Evolutionary conservation across 768 basidiomycete genomes (phyloP).

Genomic region (Auricularia sp.): DNA sequence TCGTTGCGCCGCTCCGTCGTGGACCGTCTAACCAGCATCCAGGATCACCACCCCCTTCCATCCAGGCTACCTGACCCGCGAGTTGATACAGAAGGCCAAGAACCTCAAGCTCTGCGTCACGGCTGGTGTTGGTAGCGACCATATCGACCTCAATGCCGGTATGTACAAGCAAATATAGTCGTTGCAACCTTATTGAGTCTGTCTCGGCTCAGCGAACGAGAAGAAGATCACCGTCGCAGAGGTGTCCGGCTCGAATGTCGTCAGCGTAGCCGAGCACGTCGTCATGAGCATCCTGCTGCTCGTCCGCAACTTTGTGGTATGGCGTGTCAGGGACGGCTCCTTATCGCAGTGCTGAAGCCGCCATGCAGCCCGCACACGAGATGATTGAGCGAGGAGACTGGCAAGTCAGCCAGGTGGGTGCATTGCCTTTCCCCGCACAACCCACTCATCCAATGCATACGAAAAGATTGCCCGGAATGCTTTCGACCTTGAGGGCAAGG

Average conservation of each 20-base stretch:
- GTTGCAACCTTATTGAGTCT: too few species aligned
- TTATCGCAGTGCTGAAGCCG: not conserved
- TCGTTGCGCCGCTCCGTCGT: not conserved
- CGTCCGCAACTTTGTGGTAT: slow-evolving; percentile 69
- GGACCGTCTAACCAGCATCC: not conserved
- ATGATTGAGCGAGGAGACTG: slow-evolving; percentile 82
- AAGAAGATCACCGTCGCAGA: slow-evolving; percentile 72
- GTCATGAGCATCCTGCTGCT: slow-evolving; percentile 84
- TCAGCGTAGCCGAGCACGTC: slow-evolving; percentile 86
- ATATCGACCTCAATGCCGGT: slow-evolving; percentile 73
- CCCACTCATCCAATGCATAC: too few species aligned
- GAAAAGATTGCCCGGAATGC: slow-evolving; percentile 58
- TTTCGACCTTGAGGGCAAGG: slow-evolving; percentile 84
- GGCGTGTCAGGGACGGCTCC: slow-evolving; percentile 56
- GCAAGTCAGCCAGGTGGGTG: slow-evolving; percentile 55
- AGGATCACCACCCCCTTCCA: slow-evolving; percentile 77
- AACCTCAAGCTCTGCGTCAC: slow-evolving; percentile 87
- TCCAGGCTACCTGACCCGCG: slow-evolving; percentile 71
- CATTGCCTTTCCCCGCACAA: too few species aligned
- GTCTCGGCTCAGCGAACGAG: slow-evolving; percentile 44
- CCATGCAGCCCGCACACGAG: slow-evolving; percentile 11
- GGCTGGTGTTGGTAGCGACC: slow-evolving; percentile 85
- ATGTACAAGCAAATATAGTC: not conserved
- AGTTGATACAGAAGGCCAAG: slow-evolving; percentile 68
- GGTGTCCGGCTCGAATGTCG: slow-evolving; percentile 84